phyloP scores from a whole-genome alignment of 2,329 filamentous ascomycete genomes.

The Fusarium veterinarium region DNA sequence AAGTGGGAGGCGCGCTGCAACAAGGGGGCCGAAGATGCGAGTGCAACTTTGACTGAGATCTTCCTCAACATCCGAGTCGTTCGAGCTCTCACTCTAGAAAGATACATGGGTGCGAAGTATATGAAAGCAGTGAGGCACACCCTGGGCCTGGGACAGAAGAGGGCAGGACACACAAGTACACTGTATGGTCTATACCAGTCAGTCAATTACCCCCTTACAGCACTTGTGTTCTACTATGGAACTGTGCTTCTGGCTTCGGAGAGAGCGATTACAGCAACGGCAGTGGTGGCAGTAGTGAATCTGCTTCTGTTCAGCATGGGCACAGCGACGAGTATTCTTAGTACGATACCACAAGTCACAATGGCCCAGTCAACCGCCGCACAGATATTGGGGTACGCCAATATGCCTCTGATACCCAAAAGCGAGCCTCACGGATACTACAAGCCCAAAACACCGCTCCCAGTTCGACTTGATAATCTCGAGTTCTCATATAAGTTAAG shows the following conservation, averaged over 20 bases:
- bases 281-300: conserved; percentile 80
- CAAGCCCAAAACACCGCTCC: conserved; percentile 46
- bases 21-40: conserved; percentile 68
- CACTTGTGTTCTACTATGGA: conserved; percentile 87
- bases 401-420: conserved; percentile 64
- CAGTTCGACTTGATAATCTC: conserved; percentile 65
- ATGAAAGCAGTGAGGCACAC: conserved; percentile 60
- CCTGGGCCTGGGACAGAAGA: conserved; percentile 70
- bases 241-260: conserved; percentile 69
- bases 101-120: conserved; percentile 76
- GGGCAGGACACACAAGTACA: conserved; percentile 74
- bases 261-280: conserved; percentile 60
- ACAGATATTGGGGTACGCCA: conserved; percentile 76
- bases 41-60: conserved; percentile 73
- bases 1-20: conserved; percentile 80
- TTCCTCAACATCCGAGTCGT: conserved; percentile 85
- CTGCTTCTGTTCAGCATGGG: conserved; percentile 86
- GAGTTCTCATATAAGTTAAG: conserved; percentile 78
- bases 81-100: conserved; percentile 78
- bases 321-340: conserved; percentile 75
- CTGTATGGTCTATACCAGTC: conserved; percentile 84
- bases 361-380: conserved; percentile 78
- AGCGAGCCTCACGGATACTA: conserved; percentile 66
- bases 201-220: conserved; percentile 76
- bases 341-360: conserved; percentile 83